These are phyloP conservation scores for Polytrichum formosum DNA, from an alignment of 225 moss, liverwort and hornwort species.

Conservation along the genomic window DNA sequence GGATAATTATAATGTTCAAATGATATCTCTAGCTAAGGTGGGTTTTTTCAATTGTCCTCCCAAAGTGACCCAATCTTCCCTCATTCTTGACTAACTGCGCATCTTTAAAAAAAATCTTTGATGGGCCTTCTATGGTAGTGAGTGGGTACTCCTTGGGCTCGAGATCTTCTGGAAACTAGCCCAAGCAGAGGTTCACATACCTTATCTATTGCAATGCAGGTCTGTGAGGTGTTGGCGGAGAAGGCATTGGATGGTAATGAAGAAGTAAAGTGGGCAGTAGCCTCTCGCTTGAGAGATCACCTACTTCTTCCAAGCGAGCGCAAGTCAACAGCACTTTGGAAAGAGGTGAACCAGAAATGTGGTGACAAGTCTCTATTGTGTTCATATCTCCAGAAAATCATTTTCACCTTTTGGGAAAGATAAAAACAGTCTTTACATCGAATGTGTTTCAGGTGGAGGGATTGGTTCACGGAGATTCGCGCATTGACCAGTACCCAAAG, in stretches of 20 bases:
- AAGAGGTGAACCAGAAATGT: conserved; percentile 43
- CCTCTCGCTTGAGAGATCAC: conserved; percentile 91
- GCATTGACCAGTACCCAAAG: conserved; percentile 96
- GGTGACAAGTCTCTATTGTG: background rate
- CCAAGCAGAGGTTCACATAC: too few species aligned
- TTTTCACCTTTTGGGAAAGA: too few species aligned
- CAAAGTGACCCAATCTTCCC: too few species aligned
- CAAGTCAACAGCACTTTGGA: conserved; percentile 69
- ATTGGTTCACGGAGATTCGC: conserved; percentile 88
- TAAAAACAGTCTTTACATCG: conserved; percentile 5
- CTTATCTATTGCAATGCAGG: conserved; percentile 36
- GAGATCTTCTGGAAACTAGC: too few species aligned
- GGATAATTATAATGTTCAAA: too few species aligned
- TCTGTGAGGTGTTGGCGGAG: conserved; percentile 87
- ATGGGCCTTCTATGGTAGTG: too few species aligned
- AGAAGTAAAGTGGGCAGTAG: conserved; percentile 78
- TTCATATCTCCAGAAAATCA: background rate
- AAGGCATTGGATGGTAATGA: conserved; percentile 56
- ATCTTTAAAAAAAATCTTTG: too few species aligned
- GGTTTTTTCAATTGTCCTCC: too few species aligned
- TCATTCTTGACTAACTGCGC: too few species aligned
- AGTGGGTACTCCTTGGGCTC: too few species aligned
- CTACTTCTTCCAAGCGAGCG: conserved; percentile 80
- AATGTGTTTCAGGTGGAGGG: conserved; percentile 69
- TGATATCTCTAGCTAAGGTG: too few species aligned